A percentile compares a stretch with the other conserved stretches of the same genome.
Evolutionary conservation across 23 red algal species (phyloP).

Genomic region (Cyanidioschyzon merolae): DNA sequence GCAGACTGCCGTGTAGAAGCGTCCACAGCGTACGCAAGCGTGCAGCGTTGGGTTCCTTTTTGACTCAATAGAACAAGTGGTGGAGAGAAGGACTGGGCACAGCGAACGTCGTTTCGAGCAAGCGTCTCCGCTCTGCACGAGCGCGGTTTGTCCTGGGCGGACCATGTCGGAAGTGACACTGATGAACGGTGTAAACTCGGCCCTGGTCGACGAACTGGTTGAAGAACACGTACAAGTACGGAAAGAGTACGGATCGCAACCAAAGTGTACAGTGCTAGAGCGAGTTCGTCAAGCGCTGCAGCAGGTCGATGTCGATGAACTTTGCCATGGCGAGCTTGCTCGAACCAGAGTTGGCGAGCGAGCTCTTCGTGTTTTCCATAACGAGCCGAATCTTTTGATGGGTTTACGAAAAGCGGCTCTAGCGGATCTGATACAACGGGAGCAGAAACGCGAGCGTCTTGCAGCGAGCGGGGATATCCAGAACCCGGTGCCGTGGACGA

Average conservation of each 20-base stretch:
- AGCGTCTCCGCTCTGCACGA: no score
- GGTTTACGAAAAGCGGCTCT: background rate
- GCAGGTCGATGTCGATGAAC: background rate
- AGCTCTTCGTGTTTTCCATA: background rate
- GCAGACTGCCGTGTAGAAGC: no score
- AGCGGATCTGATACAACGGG: background rate
- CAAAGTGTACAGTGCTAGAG: background rate
- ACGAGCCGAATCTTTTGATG: background rate
- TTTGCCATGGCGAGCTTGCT: background rate
- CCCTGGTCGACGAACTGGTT: background rate
- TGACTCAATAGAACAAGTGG: no score
- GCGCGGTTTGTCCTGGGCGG: no score
- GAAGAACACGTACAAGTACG: background rate
- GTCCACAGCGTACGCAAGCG: no score
- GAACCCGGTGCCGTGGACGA: background rate
- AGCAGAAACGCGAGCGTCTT: background rate
- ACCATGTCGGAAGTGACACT: no score
- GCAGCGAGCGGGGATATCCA: background rate
- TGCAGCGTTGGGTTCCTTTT: no score
- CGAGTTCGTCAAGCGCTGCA: background rate
- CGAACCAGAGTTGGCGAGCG: background rate
- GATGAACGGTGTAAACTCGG: no score
- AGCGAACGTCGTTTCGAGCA: no score
- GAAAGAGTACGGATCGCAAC: background rate
- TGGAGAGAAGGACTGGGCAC: no score